Evolutionary conservation across 2,329 filamentous ascomycete genomes (phyloP).

Genomic region (Aspergillus persii): DNA sequence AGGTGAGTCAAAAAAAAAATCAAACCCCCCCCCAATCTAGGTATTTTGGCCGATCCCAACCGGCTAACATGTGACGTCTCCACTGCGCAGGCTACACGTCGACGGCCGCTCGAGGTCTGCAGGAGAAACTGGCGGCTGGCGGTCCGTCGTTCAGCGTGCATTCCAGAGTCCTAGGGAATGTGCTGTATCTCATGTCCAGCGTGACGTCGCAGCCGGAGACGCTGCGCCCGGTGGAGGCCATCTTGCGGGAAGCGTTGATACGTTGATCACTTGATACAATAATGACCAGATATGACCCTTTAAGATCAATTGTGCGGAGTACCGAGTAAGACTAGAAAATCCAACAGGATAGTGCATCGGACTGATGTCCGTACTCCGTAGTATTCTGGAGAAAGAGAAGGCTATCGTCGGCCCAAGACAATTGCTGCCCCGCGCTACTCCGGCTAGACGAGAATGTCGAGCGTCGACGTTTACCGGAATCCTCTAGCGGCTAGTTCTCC

Average conservation of each 20-base stretch:
- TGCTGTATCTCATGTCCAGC: slow-evolving; percentile 61
- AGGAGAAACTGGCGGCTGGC: slow-evolving; percentile 47
- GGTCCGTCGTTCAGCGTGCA: slow-evolving; percentile 50
- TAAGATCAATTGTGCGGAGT: not conserved
- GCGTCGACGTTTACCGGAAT: not conserved
- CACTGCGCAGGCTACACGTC: slow-evolving; percentile 53
- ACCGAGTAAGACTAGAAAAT: not conserved
- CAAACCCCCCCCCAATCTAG: not conserved
- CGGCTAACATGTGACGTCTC: slow-evolving; percentile 16
- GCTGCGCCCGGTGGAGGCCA: slow-evolving; percentile 40
- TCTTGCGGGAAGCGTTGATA: slow-evolving; percentile 38
- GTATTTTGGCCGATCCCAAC: slow-evolving; percentile 6
- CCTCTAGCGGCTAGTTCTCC: not conserved
- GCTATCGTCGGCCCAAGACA: not conserved
- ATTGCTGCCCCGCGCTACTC: too few relatives aligned
- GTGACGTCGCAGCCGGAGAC: slow-evolving; percentile 48
- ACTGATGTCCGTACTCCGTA: too few relatives aligned
- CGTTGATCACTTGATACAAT: slow-evolving; percentile 2
- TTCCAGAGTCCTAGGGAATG: slow-evolving; percentile 59
- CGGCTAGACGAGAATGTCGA: not conserved
- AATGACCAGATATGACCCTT: not conserved
- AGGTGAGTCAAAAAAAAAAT: slow-evolving; percentile 31
- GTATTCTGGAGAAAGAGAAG: not conserved
- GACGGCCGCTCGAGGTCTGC: slow-evolving; percentile 53
- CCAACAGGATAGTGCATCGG: too few relatives aligned